Conservation (phyloP, 2,329 filamentous ascomycete species). For the Waltergamsia citrina region DNA sequence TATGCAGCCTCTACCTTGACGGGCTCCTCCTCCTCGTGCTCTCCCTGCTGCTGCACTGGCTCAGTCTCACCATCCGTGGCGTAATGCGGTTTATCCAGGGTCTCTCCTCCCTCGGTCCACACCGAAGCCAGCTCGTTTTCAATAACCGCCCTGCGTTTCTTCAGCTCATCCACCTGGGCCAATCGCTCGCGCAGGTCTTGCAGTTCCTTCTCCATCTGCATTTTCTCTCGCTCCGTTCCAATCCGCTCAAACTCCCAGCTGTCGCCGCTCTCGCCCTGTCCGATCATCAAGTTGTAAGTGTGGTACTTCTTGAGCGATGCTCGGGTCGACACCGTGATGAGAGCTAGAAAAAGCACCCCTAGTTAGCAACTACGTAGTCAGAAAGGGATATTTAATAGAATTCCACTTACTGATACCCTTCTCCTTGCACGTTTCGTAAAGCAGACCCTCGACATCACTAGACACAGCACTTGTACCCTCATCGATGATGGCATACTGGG, state of each 20-base stretch:
- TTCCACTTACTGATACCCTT: slow-evolving; percentile 74
- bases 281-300: slow-evolving; percentile 79
- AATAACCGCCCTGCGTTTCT: slow-evolving; percentile 67
- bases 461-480: slow-evolving; percentile 93
- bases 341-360: slow-evolving; percentile 36
- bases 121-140: slow-evolving; percentile 66
- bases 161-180: slow-evolving; percentile 76
- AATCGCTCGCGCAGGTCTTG: slow-evolving; percentile 74
- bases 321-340: slow-evolving; percentile 93
- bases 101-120: slow-evolving; percentile 44
- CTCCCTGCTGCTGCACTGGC: slow-evolving; percentile 1
- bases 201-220: slow-evolving; percentile 85
- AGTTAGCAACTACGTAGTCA: not conserved
- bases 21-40: not conserved
- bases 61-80: slow-evolving; percentile 6
- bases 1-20: not conserved
- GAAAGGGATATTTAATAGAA: not conserved
- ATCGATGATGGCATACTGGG: slow-evolving; percentile 86
- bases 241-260: slow-evolving; percentile 92
- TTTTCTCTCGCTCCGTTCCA: slow-evolving; percentile 86
- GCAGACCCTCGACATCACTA: slow-evolving; percentile 83
- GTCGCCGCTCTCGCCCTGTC: slow-evolving; percentile 69
- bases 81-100: slow-evolving; percentile 38
- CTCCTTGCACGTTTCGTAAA: slow-evolving; percentile 91
- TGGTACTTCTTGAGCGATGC: slow-evolving; percentile 95